Percentiles rank a stretch among this genome's conserved stretches.
Conservation (phyloP, 371 early-diverging fungal genomes). For the Dinochytrium kinnereticum region DNA sequence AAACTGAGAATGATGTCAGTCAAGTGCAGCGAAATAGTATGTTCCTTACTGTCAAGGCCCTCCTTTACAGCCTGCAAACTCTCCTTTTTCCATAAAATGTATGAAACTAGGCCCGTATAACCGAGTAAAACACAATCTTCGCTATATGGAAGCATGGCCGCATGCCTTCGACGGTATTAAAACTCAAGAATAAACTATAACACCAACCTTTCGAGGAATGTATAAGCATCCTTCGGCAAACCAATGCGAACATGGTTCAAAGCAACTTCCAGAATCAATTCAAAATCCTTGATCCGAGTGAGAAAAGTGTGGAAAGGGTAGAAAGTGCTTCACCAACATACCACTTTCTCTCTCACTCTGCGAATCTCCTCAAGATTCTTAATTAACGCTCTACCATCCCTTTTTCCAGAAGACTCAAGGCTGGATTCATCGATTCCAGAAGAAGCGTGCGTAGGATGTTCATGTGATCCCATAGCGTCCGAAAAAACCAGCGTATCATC, state of each 20-base stretch:
- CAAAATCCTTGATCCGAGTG: no score
- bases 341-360: no score
- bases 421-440: no score
- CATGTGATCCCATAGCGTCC: not conserved
- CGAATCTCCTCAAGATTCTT: no score
- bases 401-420: not conserved
- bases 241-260: not conserved
- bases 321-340: no score
- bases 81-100: constrained; percentile 21
- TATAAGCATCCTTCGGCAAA: not conserved
- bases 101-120: constrained; percentile 18
- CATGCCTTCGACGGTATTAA: not conserved
- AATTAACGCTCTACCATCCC: no score
- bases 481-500: not conserved
- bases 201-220: not conserved
- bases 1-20: not conserved
- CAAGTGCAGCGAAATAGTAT: not conserved
- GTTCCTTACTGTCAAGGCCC: not conserved
- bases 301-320: no score
- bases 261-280: not conserved
- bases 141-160: not conserved
- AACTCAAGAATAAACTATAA: not conserved
- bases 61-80: not conserved
- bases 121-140: constrained; percentile 19
- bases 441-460: no score